Base-by-base conservation (phyloP, 108 stramenopile species). In the Epithemia pelagica region DNA sequence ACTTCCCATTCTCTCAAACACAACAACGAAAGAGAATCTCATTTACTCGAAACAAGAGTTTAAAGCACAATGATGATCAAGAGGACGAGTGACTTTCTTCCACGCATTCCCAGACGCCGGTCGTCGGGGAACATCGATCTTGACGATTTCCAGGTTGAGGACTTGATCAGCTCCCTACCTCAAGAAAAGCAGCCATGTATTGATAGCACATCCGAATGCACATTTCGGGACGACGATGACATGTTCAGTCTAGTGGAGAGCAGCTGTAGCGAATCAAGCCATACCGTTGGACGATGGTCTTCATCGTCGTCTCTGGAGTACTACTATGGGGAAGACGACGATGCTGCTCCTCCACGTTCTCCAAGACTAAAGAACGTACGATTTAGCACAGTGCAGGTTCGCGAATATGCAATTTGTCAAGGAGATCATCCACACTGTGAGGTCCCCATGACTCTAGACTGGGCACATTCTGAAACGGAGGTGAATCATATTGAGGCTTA, bases 341-440 rank as follows among this genome's bases (percentile, higher is more conserved):
- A 15, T 15, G 37, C 5, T 15, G 15, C 15, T 15, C 37, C 5
- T 10, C 15, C 37, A 5, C 5, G 37, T 15, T 15, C 5, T 10
- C 15, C 37, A 5, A 46, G 37, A 15, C 5, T 46, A 10, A 46
- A 46, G 37, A 46, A 46, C 5, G 66, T 67, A 7, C 26, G 28
- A 2, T 67, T 67, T 28, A n/a, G 28, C 21, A n/a, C 30, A 26
- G 59, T 78, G 31, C 18, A 32, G 10, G 31, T 74, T 22, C 54
- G 77, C 70, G 70, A 71, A 27, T 78, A 78, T 29, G 37, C 52
- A 0, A 62, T 69, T 27, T 71, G 65, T 32, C 27, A 74, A 20
- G 77, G 74, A 7, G 77, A 78, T 61, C 51, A 78, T 54, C 77
- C 77, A 8, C 28, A 51, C 37, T 51, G 29, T 23, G 77, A 74